Percentiles rank a stretch among this genome's conserved stretches.
Conservation (phyloP, 345 rosid genomes). For the Brassica cretica region DNA sequence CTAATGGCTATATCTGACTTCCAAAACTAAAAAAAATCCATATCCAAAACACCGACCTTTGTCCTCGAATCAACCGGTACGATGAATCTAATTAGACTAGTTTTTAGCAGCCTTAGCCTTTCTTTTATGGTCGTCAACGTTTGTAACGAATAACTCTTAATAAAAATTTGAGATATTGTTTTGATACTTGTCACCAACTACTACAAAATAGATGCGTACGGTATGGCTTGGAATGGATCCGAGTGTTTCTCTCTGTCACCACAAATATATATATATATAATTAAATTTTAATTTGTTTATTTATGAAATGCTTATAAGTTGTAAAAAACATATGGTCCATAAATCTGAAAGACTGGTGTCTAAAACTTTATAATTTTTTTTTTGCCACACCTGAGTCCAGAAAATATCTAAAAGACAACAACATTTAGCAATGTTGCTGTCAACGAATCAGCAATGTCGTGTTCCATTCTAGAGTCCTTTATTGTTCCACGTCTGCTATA, state of each 20-base stretch:
- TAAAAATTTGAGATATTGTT: background rate
- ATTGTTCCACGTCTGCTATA: constrained; percentile 23
- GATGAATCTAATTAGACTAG: constrained; percentile 25
- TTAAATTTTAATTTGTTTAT: background rate
- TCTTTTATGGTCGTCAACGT: background rate
- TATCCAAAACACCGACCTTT: background rate
- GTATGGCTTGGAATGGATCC: constrained; percentile 26
- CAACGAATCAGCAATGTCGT: constrained; percentile 17
- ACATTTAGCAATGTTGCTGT: constrained; percentile 11
- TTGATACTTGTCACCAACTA: background rate
- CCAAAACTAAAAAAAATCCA: background rate
- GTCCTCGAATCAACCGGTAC: constrained; percentile 12
- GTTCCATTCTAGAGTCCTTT: constrained; percentile 18
- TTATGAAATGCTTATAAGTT: background rate
- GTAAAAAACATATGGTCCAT: constrained; percentile 1
- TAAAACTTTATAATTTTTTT: background rate
- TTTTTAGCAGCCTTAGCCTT: background rate
- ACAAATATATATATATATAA: background rate
- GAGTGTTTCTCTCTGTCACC: constrained; percentile 20
- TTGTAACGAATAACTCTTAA: background rate
- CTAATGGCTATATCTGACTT: background rate
- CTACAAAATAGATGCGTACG: constrained; percentile 7
- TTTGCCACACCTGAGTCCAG: background rate
- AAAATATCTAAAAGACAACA: background rate
- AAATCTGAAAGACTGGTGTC: background rate